Conservation (phyloP, 176 grass and related monocot genomes). For the Saccharum officinarum region DNA sequence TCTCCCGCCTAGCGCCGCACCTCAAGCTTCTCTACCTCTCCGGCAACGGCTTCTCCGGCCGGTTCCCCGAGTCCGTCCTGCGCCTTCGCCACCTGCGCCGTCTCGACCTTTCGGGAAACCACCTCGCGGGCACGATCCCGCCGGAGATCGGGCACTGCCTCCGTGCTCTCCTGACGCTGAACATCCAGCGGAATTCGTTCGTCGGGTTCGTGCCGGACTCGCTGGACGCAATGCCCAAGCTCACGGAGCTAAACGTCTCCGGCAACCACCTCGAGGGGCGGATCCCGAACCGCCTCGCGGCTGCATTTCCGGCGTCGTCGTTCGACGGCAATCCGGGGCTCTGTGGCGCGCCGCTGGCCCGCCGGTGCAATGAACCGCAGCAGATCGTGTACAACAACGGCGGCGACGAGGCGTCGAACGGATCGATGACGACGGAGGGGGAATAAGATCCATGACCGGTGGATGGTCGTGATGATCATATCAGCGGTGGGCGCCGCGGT, state of each 20-base stretch:
- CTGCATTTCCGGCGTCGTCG: constrained; percentile 58
- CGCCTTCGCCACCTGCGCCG: constrained; percentile 75
- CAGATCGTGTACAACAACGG: constrained; percentile 29
- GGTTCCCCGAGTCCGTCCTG: constrained; percentile 62
- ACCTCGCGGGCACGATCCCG: constrained; percentile 50
- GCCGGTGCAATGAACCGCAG: constrained; percentile 28
- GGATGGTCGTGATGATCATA: constrained; percentile 50
- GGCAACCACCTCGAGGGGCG: constrained; percentile 60
- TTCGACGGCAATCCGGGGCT: constrained; percentile 59
- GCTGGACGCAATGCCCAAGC: constrained; percentile 35
- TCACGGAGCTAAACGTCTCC: constrained; percentile 67
- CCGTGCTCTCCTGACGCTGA: constrained; percentile 61
- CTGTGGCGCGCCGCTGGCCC: constrained; percentile 50
- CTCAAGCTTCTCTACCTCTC: constrained; percentile 93
- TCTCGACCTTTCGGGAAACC: constrained; percentile 71
- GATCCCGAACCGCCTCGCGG: constrained; percentile 48
- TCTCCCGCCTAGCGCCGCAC: constrained; percentile 61
- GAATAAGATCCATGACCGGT: constrained; percentile 35
- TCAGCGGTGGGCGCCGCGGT: constrained; percentile 37
- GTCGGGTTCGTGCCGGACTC: constrained; percentile 55
- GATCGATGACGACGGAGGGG: neutral
- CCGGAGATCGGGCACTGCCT: constrained; percentile 66
- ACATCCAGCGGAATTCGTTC: constrained; percentile 58
- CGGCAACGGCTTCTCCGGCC: constrained; percentile 71
- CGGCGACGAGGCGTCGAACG: neutral